A percentile compares a stretch with the other conserved stretches of the same genome.
Conservation (phyloP, 345 rosid species). For the Melastoma malabathricum region DNA sequence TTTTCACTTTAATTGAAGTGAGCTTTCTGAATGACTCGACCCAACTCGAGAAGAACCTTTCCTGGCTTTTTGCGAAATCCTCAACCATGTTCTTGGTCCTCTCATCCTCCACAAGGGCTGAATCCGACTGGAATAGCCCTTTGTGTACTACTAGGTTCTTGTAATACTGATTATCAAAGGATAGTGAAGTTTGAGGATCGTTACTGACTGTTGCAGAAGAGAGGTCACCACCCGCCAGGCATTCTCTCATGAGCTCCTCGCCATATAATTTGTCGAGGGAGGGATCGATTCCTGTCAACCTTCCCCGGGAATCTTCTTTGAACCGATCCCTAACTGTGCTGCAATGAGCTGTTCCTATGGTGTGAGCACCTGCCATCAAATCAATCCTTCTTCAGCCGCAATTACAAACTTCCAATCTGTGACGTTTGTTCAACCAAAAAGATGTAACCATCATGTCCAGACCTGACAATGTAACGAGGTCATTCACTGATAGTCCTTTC, state of each 20-base stretch:
- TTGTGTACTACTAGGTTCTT: slow-evolving; percentile 35
- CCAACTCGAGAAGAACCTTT: slow-evolving; percentile 47
- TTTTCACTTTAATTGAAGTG: slow-evolving; percentile 48
- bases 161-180: slow-evolving; percentile 61
- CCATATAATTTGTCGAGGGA: slow-evolving; percentile 45
- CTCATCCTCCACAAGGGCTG: slow-evolving; percentile 34
- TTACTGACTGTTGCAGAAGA: slow-evolving; percentile 34
- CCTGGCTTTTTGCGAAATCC: slow-evolving; percentile 39
- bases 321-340: slow-evolving; percentile 53
- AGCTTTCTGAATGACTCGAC: slow-evolving; percentile 62
- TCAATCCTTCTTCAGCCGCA: too few species aligned
- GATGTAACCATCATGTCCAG: not conserved
- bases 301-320: slow-evolving; percentile 33
- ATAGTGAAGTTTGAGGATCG: slow-evolving; percentile 43
- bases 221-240: slow-evolving; percentile 32
- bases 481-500: slow-evolving; percentile 57
- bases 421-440: not conserved
- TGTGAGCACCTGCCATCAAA: slow-evolving; percentile 48
- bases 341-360: slow-evolving; percentile 72
- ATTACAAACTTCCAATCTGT: not conserved
- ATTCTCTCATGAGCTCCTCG: slow-evolving; percentile 27
- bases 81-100: slow-evolving; percentile 43
- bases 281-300: slow-evolving; percentile 25
- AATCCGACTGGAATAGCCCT: slow-evolving; percentile 71
- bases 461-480: slow-evolving; percentile 61